phyloP scores from a whole-genome alignment of 768 basidiomycete genomes.

The Naganishia friedmannii region DNA sequence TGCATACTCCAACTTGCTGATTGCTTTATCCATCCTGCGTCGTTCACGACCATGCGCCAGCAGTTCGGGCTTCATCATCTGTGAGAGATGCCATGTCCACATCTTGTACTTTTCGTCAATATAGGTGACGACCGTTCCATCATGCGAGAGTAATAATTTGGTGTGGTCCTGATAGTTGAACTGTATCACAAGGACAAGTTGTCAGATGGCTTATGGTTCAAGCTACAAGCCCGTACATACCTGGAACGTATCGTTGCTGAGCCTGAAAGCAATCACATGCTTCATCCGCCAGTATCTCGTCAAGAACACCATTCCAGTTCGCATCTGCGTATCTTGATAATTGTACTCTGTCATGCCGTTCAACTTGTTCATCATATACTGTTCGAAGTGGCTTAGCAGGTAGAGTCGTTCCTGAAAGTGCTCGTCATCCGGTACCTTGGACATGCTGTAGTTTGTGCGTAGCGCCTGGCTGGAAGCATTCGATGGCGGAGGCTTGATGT shows the following conservation, averaged over 20 bases:
- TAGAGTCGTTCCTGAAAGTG: slow-evolving; percentile 88
- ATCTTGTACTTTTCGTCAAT: slow-evolving; percentile 85
- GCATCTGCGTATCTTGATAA: slow-evolving; percentile 65
- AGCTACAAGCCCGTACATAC: slow-evolving; percentile 55
- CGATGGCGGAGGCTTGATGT: slow-evolving; percentile 60
- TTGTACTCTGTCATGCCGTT: slow-evolving; percentile 81
- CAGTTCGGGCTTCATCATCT: slow-evolving; percentile 58
- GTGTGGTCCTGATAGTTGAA: slow-evolving; percentile 99
- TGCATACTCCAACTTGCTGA: slow-evolving; percentile 27
- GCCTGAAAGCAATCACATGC: slow-evolving; percentile 91
- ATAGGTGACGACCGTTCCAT: slow-evolving; percentile 75
- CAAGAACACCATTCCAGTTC: slow-evolving; percentile 89
- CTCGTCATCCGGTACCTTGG: slow-evolving; percentile 62
- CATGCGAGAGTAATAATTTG: slow-evolving; percentile 81
- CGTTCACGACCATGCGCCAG: slow-evolving; percentile 21
- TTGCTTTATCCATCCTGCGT: slow-evolving; percentile 27
- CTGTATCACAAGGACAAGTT: slow-evolving; percentile 54
- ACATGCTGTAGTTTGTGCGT: slow-evolving; percentile 55
- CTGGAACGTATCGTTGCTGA: slow-evolving; percentile 94
- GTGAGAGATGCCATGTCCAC: slow-evolving; percentile 68
- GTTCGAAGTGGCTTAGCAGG: slow-evolving; percentile 86
- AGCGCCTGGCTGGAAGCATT: slow-evolving; percentile 34
- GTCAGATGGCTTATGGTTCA: background rate
- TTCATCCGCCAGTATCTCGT: slow-evolving; percentile 95
- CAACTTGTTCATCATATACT: slow-evolving; percentile 87